Evolutionary conservation across 495 filamentous ascomycete genomes (phyloP).

Genomic region (Bathelium albidoporum): DNA sequence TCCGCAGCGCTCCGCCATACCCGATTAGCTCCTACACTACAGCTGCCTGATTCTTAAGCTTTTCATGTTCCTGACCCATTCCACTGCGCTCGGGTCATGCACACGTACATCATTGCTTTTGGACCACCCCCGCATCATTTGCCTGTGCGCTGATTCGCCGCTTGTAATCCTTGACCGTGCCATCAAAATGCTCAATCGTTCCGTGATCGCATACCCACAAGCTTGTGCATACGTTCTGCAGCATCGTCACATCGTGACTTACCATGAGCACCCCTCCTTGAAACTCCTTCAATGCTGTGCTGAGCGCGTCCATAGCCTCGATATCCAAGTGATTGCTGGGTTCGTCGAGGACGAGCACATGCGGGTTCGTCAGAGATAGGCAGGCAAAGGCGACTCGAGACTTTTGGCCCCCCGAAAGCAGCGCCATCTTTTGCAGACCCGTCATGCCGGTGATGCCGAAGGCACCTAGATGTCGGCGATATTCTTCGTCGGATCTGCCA

Average conservation of each 20-base stretch:
- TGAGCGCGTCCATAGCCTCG: constrained; percentile 95
- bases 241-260: constrained; percentile 97
- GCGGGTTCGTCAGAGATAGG: constrained; percentile 81
- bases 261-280: constrained; percentile 97
- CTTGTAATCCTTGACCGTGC: constrained; percentile 96
- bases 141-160: constrained; percentile 88
- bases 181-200: constrained; percentile 91
- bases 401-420: constrained; percentile 96
- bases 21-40: too few species aligned
- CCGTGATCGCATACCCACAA: constrained; percentile 96
- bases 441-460: constrained; percentile 98
- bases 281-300: constrained; percentile 72
- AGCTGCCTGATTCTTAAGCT: too few species aligned
- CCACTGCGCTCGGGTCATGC: too few species aligned
- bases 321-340: constrained; percentile 98
- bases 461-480: constrained; percentile 86
- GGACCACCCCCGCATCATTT: constrained; percentile 73
- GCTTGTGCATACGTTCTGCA: constrained; percentile 87
- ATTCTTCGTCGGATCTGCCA: constrained; percentile 90
- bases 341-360: constrained; percentile 96
- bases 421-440: constrained; percentile 88
- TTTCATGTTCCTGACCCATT: too few species aligned
- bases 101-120: constrained; percentile 23
- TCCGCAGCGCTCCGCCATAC: too few species aligned
- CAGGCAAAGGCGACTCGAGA: constrained; percentile 96